Evolutionary conservation across 1,284 basidiomycete species (phyloP), one percentile per base, ranked within the genome.

Genomic region (Grifola frondosa): DNA sequence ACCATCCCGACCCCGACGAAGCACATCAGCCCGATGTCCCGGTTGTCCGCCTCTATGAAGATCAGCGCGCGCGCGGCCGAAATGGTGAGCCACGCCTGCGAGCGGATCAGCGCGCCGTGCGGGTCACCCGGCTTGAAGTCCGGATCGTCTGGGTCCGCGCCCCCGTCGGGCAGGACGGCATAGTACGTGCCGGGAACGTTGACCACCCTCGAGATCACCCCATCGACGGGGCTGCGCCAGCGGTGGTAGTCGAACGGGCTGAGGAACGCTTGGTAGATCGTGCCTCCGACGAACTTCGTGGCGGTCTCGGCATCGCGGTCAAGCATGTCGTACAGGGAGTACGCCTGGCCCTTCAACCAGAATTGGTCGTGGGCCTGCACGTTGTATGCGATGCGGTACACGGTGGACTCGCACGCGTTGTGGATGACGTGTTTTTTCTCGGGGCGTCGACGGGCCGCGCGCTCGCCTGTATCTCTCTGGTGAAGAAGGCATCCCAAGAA

Each of bases 401-500:
- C 50, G 24, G 61, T 67, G 17, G 68, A 71, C 54, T 78, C 77
- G 64, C 76, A 79, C 3, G 69, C 61, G 50, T 65, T 71, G 42
- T 57, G 63, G 36, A 79, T 63, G 43, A 76, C 53, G 25, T 56
- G 43, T 32, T 66, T 49, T 48, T 74, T 56, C 11, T n/a, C 62
- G 70, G 66, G 16, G 31, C 35, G 3, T 56, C 60, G 33, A 76
- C 31, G 1, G 74, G 70, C 30, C 78, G 73, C 24, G 65, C 53
- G 2, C 64, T 66, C 1, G 61, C 58, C 20, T 56, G 56, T 50
- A 77, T 70, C 1, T 52, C 48, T 21, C 77, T 63, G 5, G 69
- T 75, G 60, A 81, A 80, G 61, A 77, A 80, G 43, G 72, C 70
- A 46, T 80, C 78, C 75, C 76, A 81, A 21, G 71, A 73, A 15